These are phyloP conservation scores for Aspergillus caelatus DNA, from an alignment of 2,329 filamentous ascomycete species.

Conservation along the genomic window DNA sequence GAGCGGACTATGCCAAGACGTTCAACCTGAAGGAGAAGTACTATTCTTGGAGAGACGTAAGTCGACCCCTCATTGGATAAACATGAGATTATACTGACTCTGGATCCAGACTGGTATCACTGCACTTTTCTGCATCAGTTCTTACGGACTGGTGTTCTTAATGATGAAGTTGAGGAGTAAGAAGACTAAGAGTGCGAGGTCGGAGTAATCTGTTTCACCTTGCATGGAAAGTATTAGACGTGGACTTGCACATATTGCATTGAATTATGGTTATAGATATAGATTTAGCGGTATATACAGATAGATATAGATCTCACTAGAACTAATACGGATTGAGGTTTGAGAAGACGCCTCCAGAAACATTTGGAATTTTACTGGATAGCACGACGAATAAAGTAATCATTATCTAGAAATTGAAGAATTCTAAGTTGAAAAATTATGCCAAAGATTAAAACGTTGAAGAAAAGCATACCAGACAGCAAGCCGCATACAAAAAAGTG, in stretches of 20 bases:
- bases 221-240: not conserved
- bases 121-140: constrained; percentile 46
- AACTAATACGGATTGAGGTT: not conserved
- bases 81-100: constrained; percentile 1
- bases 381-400: too few relatives aligned
- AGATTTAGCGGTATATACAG: not conserved
- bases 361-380: too few relatives aligned
- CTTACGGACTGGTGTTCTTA: constrained; percentile 49
- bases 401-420: too few relatives aligned
- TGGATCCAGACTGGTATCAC: constrained; percentile 42
- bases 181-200: constrained; percentile 49
- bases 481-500: too few relatives aligned
- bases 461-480: too few relatives aligned
- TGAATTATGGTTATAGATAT: not conserved
- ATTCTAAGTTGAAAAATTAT: too few relatives aligned
- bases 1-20: constrained; percentile 37
- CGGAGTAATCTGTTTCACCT: constrained; percentile 23
- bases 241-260: not conserved
- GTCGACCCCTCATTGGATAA: constrained; percentile 8
- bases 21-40: constrained; percentile 39
- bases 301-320: not conserved
- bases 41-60: constrained; percentile 42
- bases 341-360: too few relatives aligned
- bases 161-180: constrained; percentile 56
- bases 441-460: too few relatives aligned